Percentiles rank a stretch among this genome's conserved stretches.
Conservation (phyloP, 306 rosid species). For the Prunus armeniaca region DNA sequence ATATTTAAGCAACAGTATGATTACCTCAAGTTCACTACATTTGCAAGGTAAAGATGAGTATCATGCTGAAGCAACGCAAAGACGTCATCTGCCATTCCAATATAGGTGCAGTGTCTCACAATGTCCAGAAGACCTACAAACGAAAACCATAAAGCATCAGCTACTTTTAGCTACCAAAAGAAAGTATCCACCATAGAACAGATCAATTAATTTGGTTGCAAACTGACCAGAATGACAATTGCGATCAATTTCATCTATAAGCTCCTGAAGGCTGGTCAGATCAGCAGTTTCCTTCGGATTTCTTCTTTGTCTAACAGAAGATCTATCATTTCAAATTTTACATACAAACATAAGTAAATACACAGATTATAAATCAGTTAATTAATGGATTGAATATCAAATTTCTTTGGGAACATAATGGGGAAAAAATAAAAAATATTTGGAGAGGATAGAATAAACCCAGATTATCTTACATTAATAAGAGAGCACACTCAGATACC, state of each 20-base stretch:
- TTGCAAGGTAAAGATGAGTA: conserved; percentile 86
- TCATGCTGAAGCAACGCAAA: conserved; percentile 90
- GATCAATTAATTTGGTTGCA: conserved; percentile 6
- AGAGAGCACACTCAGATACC: not conserved
- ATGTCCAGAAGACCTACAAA: conserved; percentile 72
- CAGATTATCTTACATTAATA: too few species aligned
- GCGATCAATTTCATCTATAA: conserved; percentile 60
- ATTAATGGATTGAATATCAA: not conserved
- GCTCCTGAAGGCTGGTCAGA: conserved; percentile 76
- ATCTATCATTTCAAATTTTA: conserved; percentile 42
- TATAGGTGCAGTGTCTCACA: conserved; percentile 74
- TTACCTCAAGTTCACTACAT: conserved; percentile 85
- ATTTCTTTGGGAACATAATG: not conserved
- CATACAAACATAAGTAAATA: not conserved
- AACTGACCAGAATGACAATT: conserved; percentile 64
- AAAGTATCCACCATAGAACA: conserved; percentile 6
- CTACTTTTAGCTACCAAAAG: conserved; percentile 15
- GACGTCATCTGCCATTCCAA: conserved; percentile 94
- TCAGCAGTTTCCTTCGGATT: conserved; percentile 69
- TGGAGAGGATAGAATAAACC: not conserved
- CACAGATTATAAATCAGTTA: not conserved
- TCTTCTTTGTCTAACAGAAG: conserved; percentile 86
- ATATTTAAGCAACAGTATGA: conserved; percentile 19
- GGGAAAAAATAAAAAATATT: not conserved
- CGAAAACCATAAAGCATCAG: conserved; percentile 17